Conservation (phyloP, 352 stramenopile genomes). For the Thalassiosira exigua region DNA sequence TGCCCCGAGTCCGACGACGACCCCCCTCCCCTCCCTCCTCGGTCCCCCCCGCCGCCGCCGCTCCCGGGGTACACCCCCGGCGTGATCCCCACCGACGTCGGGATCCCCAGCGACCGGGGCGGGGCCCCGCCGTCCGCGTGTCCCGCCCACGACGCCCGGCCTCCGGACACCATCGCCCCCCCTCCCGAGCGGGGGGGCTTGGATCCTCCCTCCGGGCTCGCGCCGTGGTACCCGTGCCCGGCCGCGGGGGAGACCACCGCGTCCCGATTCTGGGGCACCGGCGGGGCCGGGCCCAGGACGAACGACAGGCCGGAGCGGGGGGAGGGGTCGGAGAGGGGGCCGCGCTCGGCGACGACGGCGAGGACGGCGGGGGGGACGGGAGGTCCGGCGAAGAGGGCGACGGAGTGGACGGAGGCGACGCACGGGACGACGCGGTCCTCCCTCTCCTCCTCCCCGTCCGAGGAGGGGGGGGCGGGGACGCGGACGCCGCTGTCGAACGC, state of each 20-base stretch:
- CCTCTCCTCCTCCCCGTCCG: not conserved
- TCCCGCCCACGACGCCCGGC: slow-evolving; percentile 21
- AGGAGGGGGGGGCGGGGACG: not conserved
- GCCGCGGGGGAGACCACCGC: slow-evolving; percentile 47
- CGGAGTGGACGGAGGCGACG: slow-evolving; percentile 44
- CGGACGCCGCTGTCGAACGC: slow-evolving; percentile 60
- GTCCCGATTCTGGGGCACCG: slow-evolving; percentile 64
- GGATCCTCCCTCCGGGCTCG: not conserved
- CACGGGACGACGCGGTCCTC: slow-evolving; percentile 13
- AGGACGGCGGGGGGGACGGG: slow-evolving; percentile 53
- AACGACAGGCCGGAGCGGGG: slow-evolving; percentile 41
- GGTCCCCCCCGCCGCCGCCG: not conserved
- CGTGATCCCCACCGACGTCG: slow-evolving; percentile 58
- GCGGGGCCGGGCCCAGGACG: slow-evolving; percentile 54
- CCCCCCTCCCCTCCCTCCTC: not conserved
- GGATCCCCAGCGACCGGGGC: slow-evolving; percentile 55
- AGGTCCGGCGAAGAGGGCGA: slow-evolving; percentile 49
- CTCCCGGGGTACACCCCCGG: slow-evolving; percentile 32
- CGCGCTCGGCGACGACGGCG: slow-evolving; percentile 58
- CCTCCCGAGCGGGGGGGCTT: not conserved
- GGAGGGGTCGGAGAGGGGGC: slow-evolving; percentile 51
- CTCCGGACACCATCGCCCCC: not conserved
- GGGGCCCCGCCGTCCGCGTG: slow-evolving; percentile 3
- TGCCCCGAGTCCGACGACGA: not conserved
- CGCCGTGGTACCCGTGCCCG: slow-evolving; percentile 53